Evolutionary conservation across 208 protist genomes (phyloP), one percentile per base, ranked within the genome.

Genomic region (Crithidia sp.): DNA sequence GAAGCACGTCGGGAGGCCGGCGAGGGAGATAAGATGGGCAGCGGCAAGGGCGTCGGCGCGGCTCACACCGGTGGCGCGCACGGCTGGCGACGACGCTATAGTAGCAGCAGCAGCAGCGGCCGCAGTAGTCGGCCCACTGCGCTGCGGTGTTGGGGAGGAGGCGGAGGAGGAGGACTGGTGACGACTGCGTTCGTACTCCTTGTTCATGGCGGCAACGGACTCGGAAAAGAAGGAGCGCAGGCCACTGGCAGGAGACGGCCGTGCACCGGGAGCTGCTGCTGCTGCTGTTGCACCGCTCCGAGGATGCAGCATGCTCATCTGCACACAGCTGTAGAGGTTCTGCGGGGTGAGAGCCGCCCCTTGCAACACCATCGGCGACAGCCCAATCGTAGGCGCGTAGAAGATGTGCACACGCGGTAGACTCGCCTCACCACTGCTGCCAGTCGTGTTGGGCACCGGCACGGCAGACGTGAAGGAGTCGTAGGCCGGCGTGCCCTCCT

Each of bases 351-450:
- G 74, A 17, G 57, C 47, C 16, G 8, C 10, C 19, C 74, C 77
- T 36, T 76, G 62, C 44, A 93, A 66, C 28, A 82, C 84, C 45
- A 66, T 65, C 12, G 81, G 79, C 0, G 68, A 7, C 5, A 81
- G 50, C n/a, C 58, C 64, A 12, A 64, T 44, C n/a, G 43, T 63
- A 19, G 70, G 43, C 14, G 74, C 54, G 74, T 76, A 84, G 69
- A 92, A 92, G 19, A 92, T 43, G 60, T 88, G 83, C 56, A 89
- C 74, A 14, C 84, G 77, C 8, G 82, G 87, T 64, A 87, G 70
- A 44, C n/a, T 6, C 5, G 39, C 37, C 44, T 40, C 47, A 6
- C 4, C 56, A 17, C 4, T 41, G 52, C 50, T 60, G n/a, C 43
- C 47, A 3, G 5, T 41, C 5, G 45, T 36, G 5, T 14, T 12